Base-by-base conservation (phyloP, 257 asterid species). In the Fraxinus pennsylvanica region DNA sequence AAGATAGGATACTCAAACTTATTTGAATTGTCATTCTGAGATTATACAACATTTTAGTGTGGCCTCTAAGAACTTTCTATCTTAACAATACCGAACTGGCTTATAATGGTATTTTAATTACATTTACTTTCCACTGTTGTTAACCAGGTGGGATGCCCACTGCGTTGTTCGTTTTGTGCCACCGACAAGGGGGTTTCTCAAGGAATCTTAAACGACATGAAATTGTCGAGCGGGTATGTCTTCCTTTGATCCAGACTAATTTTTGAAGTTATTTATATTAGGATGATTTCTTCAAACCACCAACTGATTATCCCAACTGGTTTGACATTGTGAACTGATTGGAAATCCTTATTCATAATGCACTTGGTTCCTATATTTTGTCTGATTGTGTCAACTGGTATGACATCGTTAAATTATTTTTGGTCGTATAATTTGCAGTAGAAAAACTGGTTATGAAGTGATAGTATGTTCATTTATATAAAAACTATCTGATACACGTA, bases 111-210 rank as follows among this genome's bases (percentile, higher is more conserved):
- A 25, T 25, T 25, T 25, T 25, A 25, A 25, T 25, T 25, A 25
- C 27, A 25, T 25, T 25, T 25, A 25, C 27, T 25, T 25, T 25
- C 27, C 27, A 74, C 75, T 67, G 59, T 82, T 78, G 50, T 78
- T 82, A 27, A 66, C 74, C 82, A 95, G 99, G 99, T 93, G 74
- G 99, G 99, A 73, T 95, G 99, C 79, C 92, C 99, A 9, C 67
- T 95, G 80, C 94, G 96, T 21, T 95, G 99, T 82, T 90, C 96
- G 73, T 95, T 95, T 83, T 95, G 99, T 78, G 98, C 99, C 71
- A 93, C 99, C 80, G 97, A 97, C 73, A 92, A 91, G 86, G 97
- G 97, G 79, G 99, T 76, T 94, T 90, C 82, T 86, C 97, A 17
- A 91, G 99, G 89, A 94, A 92, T 84, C 95, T 94, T 80, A 94